A percentile compares a stretch with the other conserved stretches of the same genome.
phyloP scores from a whole-genome alignment of 1,139 yeast genomes.

The Sugiyamaella pinicola region DNA sequence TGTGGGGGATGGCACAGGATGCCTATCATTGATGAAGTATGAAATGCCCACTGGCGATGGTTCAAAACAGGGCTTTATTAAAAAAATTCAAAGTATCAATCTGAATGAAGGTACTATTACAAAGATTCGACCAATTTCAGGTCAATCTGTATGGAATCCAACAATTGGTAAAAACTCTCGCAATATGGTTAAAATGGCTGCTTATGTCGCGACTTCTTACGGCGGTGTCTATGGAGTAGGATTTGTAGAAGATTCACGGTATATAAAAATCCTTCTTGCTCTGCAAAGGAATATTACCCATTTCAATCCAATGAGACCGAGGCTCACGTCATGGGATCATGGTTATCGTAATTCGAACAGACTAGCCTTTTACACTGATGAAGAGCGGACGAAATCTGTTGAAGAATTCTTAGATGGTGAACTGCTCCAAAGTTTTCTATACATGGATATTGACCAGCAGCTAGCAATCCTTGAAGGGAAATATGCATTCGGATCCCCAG shows the following conservation, averaged over 20 bases:
- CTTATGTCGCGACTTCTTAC: conserved; percentile 17
- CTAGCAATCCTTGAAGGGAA: not conserved
- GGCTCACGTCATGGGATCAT: not conserved
- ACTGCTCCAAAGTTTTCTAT: conserved; percentile 10
- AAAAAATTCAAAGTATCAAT: not conserved
- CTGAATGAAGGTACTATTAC: conserved; percentile 16
- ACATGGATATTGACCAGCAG: conserved; percentile 8
- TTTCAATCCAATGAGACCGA: not conserved
- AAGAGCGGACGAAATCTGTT: not conserved
- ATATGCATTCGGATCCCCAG: not conserved
- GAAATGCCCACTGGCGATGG: not conserved
- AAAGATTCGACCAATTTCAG: conserved; percentile 7
- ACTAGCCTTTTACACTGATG: not conserved
- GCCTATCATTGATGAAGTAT: conserved; percentile 6
- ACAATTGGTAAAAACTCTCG: conserved; percentile 8
- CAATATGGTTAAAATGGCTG: conserved; percentile 3
- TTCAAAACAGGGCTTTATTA: not conserved
- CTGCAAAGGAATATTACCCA: conserved; percentile 13
- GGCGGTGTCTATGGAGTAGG: conserved; percentile 20
- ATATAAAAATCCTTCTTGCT: not conserved
- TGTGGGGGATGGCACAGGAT: conserved; percentile 16
- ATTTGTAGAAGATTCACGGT: conserved; percentile 2
- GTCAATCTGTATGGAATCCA: conserved; percentile 18
- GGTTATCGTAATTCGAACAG: not conserved
- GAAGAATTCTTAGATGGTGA: conserved; percentile 12